Evolutionary conservation across 306 rosid genomes (phyloP).

Genomic region (Carpinus fangiana): DNA sequence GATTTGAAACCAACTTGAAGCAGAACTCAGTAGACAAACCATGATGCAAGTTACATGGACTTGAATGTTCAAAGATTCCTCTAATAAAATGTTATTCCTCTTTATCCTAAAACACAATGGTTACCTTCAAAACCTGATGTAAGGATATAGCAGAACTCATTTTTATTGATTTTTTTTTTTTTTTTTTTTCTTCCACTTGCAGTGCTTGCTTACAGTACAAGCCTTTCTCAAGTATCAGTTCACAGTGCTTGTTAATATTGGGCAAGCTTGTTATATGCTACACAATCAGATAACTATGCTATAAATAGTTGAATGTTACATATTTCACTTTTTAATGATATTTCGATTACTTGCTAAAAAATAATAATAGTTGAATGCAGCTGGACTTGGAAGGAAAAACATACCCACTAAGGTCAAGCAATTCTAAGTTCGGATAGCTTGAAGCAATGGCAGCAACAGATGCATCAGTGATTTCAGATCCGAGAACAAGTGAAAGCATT

Average conservation of each 20-base stretch:
- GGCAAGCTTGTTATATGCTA: no score
- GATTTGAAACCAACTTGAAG: neutral
- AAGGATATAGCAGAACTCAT: neutral
- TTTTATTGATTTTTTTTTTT: neutral
- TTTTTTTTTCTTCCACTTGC: neutral
- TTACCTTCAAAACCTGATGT: neutral
- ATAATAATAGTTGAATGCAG: neutral
- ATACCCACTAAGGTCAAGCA: constrained; percentile 97
- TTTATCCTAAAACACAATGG: neutral
- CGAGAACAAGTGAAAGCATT: constrained; percentile 97
- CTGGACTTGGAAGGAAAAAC: constrained; percentile 24
- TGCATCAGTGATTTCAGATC: constrained; percentile 92
- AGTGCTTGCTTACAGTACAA: neutral
- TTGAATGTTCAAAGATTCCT: neutral
- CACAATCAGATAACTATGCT: neutral
- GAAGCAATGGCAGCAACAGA: constrained; percentile 97
- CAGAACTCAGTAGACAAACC: neutral
- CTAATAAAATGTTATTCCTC: neutral
- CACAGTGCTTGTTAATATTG: neutral
- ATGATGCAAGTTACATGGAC: neutral
- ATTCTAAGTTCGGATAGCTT: constrained; percentile 70
- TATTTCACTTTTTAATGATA: no score
- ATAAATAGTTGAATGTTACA: no score
- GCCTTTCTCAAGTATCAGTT: neutral
- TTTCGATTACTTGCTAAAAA: no score